phyloP scores from a whole-genome alignment of 2,329 filamentous ascomycete species.

The Cordyceps cicadae region DNA sequence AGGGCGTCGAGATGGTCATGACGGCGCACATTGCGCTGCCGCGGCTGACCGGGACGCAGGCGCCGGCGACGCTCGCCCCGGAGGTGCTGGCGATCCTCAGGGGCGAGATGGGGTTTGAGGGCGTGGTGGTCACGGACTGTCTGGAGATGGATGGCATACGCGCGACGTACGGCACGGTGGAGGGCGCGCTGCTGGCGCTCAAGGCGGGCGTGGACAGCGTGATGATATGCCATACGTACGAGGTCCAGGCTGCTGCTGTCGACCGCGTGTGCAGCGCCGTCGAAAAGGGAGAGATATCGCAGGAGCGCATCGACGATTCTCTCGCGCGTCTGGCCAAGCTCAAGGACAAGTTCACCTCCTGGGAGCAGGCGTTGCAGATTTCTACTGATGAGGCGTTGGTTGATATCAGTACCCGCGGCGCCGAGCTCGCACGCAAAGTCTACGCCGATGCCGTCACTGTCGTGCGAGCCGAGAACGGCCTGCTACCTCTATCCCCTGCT shows the following conservation, averaged over 20 bases:
- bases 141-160: constrained; percentile 21
- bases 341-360: constrained; percentile 18
- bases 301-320: constrained; percentile 15
- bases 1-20: constrained; percentile 22
- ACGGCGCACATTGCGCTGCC: constrained; percentile 21
- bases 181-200: constrained; percentile 19
- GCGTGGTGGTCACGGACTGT: constrained; percentile 21
- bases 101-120: constrained; percentile 17
- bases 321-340: constrained; percentile 15
- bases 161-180: constrained; percentile 19
- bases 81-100: constrained; percentile 18
- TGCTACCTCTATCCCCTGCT: constrained; percentile 14
- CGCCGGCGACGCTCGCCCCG: constrained; percentile 19
- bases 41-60: constrained; percentile 14
- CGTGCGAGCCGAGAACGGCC: constrained; percentile 14
- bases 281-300: constrained; percentile 12
- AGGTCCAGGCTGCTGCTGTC: constrained; percentile 18
- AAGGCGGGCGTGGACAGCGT: constrained; percentile 21
- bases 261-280: constrained; percentile 19
- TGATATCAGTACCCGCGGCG: constrained; percentile 14
- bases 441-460: constrained; percentile 18
- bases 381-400: constrained; percentile 9
- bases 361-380: constrained; percentile 16
- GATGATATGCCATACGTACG: constrained; percentile 22
- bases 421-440: constrained; percentile 14